A percentile compares a stretch with the other conserved stretches of the same genome.
These are phyloP conservation scores for Gossypium arboreum DNA, from an alignment of 345 rosid species.

Conservation along the genomic window DNA sequence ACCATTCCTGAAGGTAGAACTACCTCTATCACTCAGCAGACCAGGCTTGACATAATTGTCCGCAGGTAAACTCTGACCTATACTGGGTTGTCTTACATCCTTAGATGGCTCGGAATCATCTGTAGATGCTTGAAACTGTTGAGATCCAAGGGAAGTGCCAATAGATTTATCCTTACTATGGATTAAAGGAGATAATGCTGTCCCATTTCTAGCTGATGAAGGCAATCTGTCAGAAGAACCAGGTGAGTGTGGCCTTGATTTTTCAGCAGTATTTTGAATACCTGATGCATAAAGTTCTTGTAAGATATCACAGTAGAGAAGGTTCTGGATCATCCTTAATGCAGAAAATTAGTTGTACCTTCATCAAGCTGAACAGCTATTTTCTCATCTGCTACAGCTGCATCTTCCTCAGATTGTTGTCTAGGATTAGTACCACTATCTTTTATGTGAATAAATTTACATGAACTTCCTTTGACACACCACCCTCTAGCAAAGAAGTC, in stretches of 20 bases:
- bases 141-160: neutral
- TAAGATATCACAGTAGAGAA: constrained; percentile 25
- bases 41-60: constrained; percentile 33
- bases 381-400: constrained; percentile 32
- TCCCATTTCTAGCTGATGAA: constrained; percentile 29
- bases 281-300: constrained; percentile 37
- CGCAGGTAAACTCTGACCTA: constrained; percentile 29
- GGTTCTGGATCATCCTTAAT: constrained; percentile 17
- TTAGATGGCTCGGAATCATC: constrained; percentile 33
- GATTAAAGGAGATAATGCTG: constrained; percentile 11
- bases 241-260: constrained; percentile 23
- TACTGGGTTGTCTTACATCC: constrained; percentile 33
- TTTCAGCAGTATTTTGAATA: constrained; percentile 26
- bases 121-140: neutral
- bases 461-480: constrained; percentile 72
- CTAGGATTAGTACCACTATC: constrained; percentile 23
- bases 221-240: constrained; percentile 26
- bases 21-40: constrained; percentile 30
- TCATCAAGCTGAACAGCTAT: constrained; percentile 31
- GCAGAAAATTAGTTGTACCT: constrained; percentile 42
- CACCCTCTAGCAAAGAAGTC: constrained; percentile 75
- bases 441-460: constrained; percentile 73
- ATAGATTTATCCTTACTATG: neutral
- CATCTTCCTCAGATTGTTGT: constrained; percentile 28
- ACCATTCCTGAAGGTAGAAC: constrained; percentile 35